Conservation (phyloP, 2,329 filamentous ascomycete genomes). For the Capronia americana region DNA sequence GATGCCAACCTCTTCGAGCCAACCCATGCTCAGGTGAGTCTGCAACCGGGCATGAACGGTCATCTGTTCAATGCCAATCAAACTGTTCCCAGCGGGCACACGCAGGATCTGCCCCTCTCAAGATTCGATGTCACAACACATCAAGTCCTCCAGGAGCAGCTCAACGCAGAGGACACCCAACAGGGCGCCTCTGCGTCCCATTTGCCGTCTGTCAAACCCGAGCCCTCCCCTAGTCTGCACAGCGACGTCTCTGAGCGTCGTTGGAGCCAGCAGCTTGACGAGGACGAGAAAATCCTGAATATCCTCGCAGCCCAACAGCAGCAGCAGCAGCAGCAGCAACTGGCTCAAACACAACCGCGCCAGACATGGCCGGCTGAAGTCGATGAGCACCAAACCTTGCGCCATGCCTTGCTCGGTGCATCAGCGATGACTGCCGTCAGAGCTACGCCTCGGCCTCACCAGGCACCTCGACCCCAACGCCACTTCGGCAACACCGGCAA, state of each 20-base stretch:
- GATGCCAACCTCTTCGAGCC: conserved; percentile 27
- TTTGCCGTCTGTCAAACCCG: background rate
- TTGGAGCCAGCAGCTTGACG: conserved; percentile 10
- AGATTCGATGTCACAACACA: conserved; percentile 36
- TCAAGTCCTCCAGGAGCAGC: conserved; percentile 36
- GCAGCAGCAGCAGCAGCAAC: background rate
- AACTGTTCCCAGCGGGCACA: conserved; percentile 2
- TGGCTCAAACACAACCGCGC: background rate
- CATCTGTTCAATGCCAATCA: background rate
- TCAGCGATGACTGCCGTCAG: conserved; percentile 13
- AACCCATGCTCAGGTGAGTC: conserved; percentile 2
- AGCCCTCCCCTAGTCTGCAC: conserved; percentile 14
- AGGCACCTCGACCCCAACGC: background rate
- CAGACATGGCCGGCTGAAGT: conserved; percentile 7
- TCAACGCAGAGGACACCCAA: conserved; percentile 13
- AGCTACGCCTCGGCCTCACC: background rate
- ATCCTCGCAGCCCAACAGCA: conserved; percentile 7
- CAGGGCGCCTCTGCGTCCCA: background rate
- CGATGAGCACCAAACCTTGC: conserved; percentile 20
- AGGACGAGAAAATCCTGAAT: conserved; percentile 15
- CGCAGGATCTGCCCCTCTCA: conserved; percentile 14
- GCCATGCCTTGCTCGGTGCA: conserved; percentile 23
- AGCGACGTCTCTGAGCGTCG: background rate
- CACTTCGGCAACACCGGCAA: background rate
- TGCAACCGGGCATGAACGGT: conserved; percentile 12